Evolutionary conservation across 2,329 filamentous ascomycete species (phyloP).

Genomic region (Hymenoscyphus scutula): DNA sequence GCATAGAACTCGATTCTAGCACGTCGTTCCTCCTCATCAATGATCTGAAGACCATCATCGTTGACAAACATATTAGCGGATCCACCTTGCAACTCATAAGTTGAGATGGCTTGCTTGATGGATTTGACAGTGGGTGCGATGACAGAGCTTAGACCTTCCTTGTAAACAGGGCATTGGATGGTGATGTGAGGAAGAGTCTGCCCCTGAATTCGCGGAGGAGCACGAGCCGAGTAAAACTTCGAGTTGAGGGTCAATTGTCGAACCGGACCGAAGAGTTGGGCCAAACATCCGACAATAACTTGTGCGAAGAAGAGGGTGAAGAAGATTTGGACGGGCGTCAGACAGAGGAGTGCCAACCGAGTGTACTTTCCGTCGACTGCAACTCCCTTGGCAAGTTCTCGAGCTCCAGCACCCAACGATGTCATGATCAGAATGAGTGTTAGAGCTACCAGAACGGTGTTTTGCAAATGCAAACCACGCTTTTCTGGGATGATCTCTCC

Average conservation of each 20-base stretch:
- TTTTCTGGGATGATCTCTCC: conserved; percentile 63
- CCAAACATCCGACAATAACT: conserved; percentile 72
- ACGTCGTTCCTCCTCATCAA: conserved; percentile 59
- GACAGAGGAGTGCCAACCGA: conserved; percentile 61
- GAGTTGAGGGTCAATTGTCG: conserved; percentile 72
- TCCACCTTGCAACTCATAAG: conserved; percentile 74
- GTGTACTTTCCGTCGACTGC: conserved; percentile 61
- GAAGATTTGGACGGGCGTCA: conserved; percentile 72
- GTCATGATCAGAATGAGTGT: conserved; percentile 64
- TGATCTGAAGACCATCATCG: conserved; percentile 70
- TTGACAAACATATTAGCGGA: conserved; percentile 76
- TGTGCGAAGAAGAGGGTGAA: conserved; percentile 81
- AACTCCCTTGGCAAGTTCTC: conserved; percentile 66
- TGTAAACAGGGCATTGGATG: conserved; percentile 86
- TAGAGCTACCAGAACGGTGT: conserved; percentile 64
- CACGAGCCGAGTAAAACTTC: conserved; percentile 76
- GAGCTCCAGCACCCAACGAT: conserved; percentile 67
- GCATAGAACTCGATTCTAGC: conserved; percentile 67
- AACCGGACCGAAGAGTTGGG: conserved; percentile 74
- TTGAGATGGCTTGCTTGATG: conserved; percentile 73
- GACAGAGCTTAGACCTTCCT: conserved; percentile 73
- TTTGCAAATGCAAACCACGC: conserved; percentile 66
- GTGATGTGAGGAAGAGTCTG: conserved; percentile 67
- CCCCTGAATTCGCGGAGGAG: conserved; percentile 59
- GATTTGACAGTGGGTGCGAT: conserved; percentile 76